A percentile compares a stretch with the other conserved stretches of the same genome.
Conservation (phyloP, 2,329 filamentous ascomycete genomes). For the Graphium sp. region DNA sequence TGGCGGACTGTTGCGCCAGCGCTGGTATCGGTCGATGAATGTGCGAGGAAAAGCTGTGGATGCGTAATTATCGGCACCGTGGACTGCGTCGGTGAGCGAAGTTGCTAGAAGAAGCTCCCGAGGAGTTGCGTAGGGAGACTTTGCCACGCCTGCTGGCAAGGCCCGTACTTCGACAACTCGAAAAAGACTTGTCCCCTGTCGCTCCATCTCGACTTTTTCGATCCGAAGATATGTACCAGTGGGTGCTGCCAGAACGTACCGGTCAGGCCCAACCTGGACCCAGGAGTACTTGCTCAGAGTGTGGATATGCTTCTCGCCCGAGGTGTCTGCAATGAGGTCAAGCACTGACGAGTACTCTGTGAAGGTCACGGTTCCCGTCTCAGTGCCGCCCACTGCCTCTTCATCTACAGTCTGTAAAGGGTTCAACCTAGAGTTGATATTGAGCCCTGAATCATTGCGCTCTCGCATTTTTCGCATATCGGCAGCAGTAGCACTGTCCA, state of each 20-base stretch:
- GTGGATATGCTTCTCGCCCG: slow-evolving; percentile 63
- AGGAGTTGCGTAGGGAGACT: slow-evolving; percentile 50
- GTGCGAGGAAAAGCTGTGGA: slow-evolving; percentile 43
- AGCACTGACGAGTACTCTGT: slow-evolving; percentile 87
- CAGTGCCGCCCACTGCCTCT: slow-evolving; percentile 4
- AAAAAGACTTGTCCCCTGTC: slow-evolving; percentile 14
- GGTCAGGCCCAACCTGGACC: slow-evolving; percentile 58
- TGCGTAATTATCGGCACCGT: slow-evolving; percentile 73
- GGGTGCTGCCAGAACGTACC: slow-evolving; percentile 53
- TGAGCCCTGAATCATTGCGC: slow-evolving; percentile 14
- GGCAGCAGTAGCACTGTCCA: slow-evolving; percentile 47
- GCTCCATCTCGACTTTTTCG: slow-evolving; percentile 18
- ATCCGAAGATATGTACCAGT: slow-evolving; percentile 45
- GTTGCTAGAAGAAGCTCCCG: slow-evolving; percentile 47
- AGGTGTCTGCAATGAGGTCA: slow-evolving; percentile 72
- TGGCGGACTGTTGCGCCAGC: slow-evolving; percentile 56
- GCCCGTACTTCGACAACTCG: slow-evolving; percentile 29
- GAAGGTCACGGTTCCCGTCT: slow-evolving; percentile 45
- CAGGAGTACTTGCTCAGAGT: slow-evolving; percentile 60
- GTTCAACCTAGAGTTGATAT: no score
- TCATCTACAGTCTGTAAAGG: slow-evolving; percentile 4
- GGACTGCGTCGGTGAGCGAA: slow-evolving; percentile 60
- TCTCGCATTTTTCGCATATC: slow-evolving; percentile 35
- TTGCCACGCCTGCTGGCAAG: slow-evolving; percentile 23
- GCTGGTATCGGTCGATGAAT: slow-evolving; percentile 48